Evolutionary conservation across 257 asterid species (phyloP).

Genomic region (Salvia miltiorrhiza): DNA sequence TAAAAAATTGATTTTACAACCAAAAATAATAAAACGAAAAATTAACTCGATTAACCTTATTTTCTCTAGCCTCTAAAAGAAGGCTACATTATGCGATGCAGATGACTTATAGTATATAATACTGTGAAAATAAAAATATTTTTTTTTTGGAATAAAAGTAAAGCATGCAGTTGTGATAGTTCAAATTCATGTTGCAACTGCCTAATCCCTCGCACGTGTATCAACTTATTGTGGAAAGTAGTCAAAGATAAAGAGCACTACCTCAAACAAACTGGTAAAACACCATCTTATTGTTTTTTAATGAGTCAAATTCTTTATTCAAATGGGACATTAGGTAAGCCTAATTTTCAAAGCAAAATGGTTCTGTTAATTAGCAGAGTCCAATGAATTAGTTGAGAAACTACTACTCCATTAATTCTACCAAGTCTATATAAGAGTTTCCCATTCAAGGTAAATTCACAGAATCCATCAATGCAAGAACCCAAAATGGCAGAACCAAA

Average conservation of each 20-base stretch:
- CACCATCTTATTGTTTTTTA: neutral
- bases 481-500: conserved; percentile 48
- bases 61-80: too few relatives aligned
- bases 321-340: conserved; percentile 47
- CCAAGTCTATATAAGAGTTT: neutral
- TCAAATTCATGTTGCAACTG: neutral
- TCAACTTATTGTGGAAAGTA: neutral
- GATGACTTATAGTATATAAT: too few relatives aligned
- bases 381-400: conserved; percentile 41
- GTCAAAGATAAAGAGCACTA: conserved; percentile 15
- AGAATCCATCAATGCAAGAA: conserved; percentile 19
- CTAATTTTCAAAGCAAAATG: conserved; percentile 45
- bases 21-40: too few relatives aligned
- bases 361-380: conserved; percentile 43
- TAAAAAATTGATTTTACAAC: too few relatives aligned
- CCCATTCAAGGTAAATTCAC: conserved; percentile 4
- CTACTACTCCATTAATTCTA: conserved; percentile 57
- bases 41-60: too few relatives aligned
- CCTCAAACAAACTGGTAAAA: conserved; percentile 6
- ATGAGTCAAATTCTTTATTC: conserved; percentile 21
- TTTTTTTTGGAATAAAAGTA: too few relatives aligned
- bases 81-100: neutral
- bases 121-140: too few relatives aligned
- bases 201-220: conserved; percentile 13
- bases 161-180: neutral